These are phyloP conservation scores for Trichophyton equinum DNA, from an alignment of 2,329 filamentous ascomycete species.

Conservation along the genomic window DNA sequence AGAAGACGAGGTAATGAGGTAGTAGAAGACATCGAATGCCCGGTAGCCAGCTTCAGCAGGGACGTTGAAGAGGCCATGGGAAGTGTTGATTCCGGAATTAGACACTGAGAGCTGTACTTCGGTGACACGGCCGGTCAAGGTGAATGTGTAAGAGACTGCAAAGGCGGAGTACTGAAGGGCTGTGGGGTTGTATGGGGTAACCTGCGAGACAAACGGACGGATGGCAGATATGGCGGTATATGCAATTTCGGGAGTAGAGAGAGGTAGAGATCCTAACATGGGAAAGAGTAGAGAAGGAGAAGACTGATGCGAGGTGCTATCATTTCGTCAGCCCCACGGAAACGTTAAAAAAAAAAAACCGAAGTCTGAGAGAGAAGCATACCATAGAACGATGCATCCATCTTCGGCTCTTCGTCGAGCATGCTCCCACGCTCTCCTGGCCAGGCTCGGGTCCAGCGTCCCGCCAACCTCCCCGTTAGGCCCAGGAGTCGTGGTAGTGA, in stretches of 20 bases:
- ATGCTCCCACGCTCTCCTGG: slow-evolving; percentile 86
- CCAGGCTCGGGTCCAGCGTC: slow-evolving; percentile 67
- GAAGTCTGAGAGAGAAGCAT: slow-evolving; percentile 22
- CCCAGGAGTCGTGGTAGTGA: slow-evolving; percentile 61
- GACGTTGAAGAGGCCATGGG: slow-evolving; percentile 65
- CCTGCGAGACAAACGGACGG: slow-evolving; percentile 73
- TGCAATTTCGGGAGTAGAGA: slow-evolving; percentile 61
- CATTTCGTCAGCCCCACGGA: background rate
- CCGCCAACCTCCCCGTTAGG: slow-evolving; percentile 59
- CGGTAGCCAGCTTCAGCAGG: slow-evolving; percentile 69
- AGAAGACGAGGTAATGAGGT: slow-evolving; percentile 81
- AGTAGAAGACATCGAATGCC: slow-evolving; percentile 97
- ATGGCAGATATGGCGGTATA: slow-evolving; percentile 71
- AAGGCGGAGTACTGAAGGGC: slow-evolving; percentile 67
- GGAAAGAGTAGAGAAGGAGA: slow-evolving; percentile 72
- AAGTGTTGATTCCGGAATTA: slow-evolving; percentile 75
- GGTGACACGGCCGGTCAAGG: slow-evolving; percentile 64
- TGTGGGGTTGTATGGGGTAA: slow-evolving; percentile 82
- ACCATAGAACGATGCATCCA: slow-evolving; percentile 84
- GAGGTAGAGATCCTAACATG: slow-evolving; percentile 68
- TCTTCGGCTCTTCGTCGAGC: slow-evolving; percentile 88
- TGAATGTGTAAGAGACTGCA: slow-evolving; percentile 68
- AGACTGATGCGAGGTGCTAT: slow-evolving; percentile 75
- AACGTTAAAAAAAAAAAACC: too few species aligned
- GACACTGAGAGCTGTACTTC: slow-evolving; percentile 66